A percentile compares a stretch with the other conserved stretches of the same genome.
phyloP scores from a whole-genome alignment of 768 basidiomycete species.

The Boletus pseudopeckii region DNA sequence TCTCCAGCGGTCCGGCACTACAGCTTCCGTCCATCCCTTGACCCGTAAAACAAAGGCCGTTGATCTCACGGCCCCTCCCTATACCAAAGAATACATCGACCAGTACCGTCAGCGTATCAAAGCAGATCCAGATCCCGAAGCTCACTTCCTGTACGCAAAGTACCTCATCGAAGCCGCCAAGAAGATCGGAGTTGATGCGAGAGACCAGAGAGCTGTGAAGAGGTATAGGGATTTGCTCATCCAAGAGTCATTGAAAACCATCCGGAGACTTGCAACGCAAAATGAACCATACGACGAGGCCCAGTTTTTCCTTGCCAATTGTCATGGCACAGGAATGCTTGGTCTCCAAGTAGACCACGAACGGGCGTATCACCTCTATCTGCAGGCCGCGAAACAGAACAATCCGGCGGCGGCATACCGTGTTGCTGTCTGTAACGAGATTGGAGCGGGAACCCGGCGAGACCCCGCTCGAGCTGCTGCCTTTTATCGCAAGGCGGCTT shows the following conservation, averaged over 20 bases:
- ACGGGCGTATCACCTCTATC: slow-evolving; percentile 93
- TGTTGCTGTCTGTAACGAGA: slow-evolving; percentile 98
- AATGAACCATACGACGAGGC: slow-evolving; percentile 92
- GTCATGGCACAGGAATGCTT: slow-evolving; percentile 91
- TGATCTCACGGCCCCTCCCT: slow-evolving; percentile 79
- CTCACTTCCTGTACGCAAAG: slow-evolving; percentile 97
- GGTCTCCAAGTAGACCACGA: slow-evolving; percentile 98
- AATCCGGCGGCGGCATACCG: slow-evolving; percentile 94
- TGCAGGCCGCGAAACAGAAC: slow-evolving; percentile 97
- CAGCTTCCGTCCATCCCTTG: slow-evolving; percentile 52
- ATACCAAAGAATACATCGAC: slow-evolving; percentile 95
- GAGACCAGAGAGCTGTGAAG: slow-evolving; percentile 78
- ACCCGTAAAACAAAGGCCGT: slow-evolving; percentile 75
- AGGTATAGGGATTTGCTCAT: slow-evolving; percentile 89
- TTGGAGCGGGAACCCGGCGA: slow-evolving; percentile 91
- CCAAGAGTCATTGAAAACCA: slow-evolving; percentile 84
- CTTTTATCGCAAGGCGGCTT: slow-evolving; percentile 96
- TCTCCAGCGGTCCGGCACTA: slow-evolving; percentile 56
- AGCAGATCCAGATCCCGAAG: slow-evolving; percentile 95
- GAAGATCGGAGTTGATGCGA: slow-evolving; percentile 71
- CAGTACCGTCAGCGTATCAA: slow-evolving; percentile 97
- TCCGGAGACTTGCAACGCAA: slow-evolving; percentile 89
- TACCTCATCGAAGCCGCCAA: slow-evolving; percentile 98
- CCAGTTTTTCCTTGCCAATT: slow-evolving; percentile 97
- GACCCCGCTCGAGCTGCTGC: slow-evolving; percentile 87